Base-by-base conservation (phyloP, 305 asterid genomes). In the Fraxinus albicans region DNA sequence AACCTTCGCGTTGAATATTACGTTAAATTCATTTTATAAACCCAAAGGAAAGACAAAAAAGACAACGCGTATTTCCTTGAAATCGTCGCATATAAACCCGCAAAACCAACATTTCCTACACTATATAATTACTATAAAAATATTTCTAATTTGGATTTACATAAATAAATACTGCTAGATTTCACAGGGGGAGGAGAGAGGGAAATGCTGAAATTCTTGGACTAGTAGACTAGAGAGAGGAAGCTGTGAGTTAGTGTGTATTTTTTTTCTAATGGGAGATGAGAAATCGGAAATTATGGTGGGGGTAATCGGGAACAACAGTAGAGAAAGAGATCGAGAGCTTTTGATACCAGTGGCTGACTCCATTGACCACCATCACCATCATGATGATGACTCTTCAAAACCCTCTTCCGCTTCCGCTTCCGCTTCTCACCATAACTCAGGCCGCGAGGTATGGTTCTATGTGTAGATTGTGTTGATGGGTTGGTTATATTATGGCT, bases 281-380 rank as follows among this genome's bases (percentile, higher is more conserved):
- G 76, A 70, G 38, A 70, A 70, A 70, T 70, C 76, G 76, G 76
- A 70, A 33, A 70, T 4, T 13, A 70, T 70, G 76, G 76, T 31
- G 76, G 76, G 76, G 76, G 23, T 70, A 70, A 13, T 70, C 40
- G 76, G 76, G 21, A 70, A 70, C 42, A 70, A 9, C 42, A 31
- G 76, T 31, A 70, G 76, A 70, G 76, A 70, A 70, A 70, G 76
- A 70, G 76, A 70, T 70, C 76, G 76, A 15, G 76, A 70, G 76
- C 76, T 70, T 70, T 29, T 70, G 76, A 70, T 70, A 70, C 76
- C 76, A 31, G 76, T 70, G 9, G 76, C 40, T 12, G 42, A 70
- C 76, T 31, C 76, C 21, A 25, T 70, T 70, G 76, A 70, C 76
- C 76, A 29, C 42, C 76, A 31, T 4, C 76, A 15, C 76, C 76